Percentiles rank a stretch among this genome's conserved stretches.
These are phyloP conservation scores for Fraxinus americana DNA, from an alignment of 257 asterid genomes.

Conservation along the genomic window DNA sequence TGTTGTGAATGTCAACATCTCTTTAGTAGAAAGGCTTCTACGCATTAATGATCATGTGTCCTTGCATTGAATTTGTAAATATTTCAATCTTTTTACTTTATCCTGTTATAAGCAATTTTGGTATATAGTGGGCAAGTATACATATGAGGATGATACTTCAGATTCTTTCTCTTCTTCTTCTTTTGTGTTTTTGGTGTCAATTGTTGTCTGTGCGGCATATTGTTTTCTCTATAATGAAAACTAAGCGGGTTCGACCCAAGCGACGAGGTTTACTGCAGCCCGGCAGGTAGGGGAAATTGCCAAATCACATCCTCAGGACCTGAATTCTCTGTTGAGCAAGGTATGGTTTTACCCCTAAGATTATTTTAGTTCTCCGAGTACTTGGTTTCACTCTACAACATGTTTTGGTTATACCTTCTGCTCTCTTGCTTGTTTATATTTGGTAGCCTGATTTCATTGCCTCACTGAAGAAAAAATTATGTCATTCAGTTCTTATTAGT, in stretches of 20 bases:
- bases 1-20: too few relatives aligned
- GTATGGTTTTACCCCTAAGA: slow-evolving; percentile 32
- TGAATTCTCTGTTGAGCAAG: slow-evolving; percentile 83
- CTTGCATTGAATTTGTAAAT: slow-evolving; percentile 1
- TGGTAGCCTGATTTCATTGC: not conserved
- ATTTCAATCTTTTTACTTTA: not conserved
- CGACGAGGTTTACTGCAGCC: slow-evolving; percentile 96
- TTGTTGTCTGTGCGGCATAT: slow-evolving; percentile 13
- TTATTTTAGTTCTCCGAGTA: not conserved
- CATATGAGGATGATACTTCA: not conserved
- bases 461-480: not conserved
- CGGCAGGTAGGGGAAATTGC: slow-evolving; percentile 98
- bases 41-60: not conserved
- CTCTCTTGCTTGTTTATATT: not conserved
- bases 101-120: not conserved
- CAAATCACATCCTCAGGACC: slow-evolving; percentile 97
- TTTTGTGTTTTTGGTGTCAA: not conserved
- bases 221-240: slow-evolving; percentile 53
- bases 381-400: not conserved
- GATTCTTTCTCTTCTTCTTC: not conserved
- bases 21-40: not conserved
- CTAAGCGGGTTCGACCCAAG: slow-evolving; percentile 96
- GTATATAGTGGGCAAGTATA: not conserved
- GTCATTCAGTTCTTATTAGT: not conserved
- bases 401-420: not conserved